A percentile compares a stretch with the other conserved stretches of the same genome.
Conservation (phyloP, 176 grass and related monocot genomes). For the Raddia guianensis region DNA sequence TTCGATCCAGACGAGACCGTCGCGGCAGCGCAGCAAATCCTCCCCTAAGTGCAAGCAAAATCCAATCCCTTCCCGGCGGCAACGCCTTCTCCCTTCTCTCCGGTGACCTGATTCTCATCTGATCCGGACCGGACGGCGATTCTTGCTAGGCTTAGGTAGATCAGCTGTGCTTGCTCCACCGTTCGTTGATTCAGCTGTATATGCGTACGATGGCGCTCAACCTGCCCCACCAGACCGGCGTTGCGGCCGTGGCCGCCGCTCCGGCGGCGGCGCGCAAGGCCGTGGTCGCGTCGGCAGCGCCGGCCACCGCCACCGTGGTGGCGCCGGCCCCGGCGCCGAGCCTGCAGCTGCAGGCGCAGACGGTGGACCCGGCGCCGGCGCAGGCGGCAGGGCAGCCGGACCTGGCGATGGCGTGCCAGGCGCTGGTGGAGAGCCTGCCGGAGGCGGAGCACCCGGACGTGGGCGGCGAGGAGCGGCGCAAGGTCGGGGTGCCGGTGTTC, state of each 20-base stretch:
- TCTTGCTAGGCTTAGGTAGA: background rate
- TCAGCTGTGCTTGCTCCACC: background rate
- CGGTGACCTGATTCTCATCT: constrained; percentile 4
- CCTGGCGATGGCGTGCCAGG: constrained; percentile 52
- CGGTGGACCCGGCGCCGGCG: constrained; percentile 36
- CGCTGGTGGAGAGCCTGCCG: constrained; percentile 20
- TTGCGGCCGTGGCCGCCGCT: constrained; percentile 3
- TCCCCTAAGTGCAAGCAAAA: constrained; percentile 16
- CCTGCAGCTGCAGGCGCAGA: constrained; percentile 21
- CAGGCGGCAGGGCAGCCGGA: constrained; percentile 16
- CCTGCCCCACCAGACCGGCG: constrained; percentile 60
- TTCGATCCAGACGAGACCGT: constrained; percentile 31
- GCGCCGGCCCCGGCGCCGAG: background rate
- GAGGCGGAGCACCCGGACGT: constrained; percentile 17
- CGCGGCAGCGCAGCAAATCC: background rate
- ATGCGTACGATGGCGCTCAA: constrained; percentile 60
- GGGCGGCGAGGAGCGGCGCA: constrained; percentile 16
- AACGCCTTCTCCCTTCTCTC: background rate
- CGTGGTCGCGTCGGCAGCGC: constrained; percentile 32
- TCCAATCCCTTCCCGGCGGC: constrained; percentile 25
- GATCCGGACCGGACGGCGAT: background rate
- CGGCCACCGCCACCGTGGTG: background rate
- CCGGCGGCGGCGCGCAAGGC: constrained; percentile 4
- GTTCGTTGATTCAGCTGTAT: too few species aligned
- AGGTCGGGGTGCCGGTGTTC: constrained; percentile 59